Base-by-base conservation (phyloP, 2,329 filamentous ascomycete genomes). In the Alternaria tenuissima region DNA sequence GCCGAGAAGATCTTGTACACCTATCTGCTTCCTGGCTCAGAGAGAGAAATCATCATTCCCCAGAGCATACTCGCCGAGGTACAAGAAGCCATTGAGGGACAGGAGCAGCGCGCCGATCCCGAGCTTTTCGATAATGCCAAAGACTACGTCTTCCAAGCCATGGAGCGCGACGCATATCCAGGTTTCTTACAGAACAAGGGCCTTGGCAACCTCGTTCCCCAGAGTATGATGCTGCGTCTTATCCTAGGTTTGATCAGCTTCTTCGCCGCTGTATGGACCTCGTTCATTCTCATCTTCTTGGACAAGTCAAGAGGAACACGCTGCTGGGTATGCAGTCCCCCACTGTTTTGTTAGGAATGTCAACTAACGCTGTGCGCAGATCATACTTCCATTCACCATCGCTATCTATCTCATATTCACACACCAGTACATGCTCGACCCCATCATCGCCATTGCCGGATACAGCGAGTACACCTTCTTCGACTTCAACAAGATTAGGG, bases 1-100 rank as follows among this genome's bases (percentile, higher is more conserved):
- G 96, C 96, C 0, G 95, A 98, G 82, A 97, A 97, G 85, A 97
- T 99, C 52, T 86, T 99, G n/a, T 99, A 97, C 81, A 98, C 94
- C 1, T 99, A 95, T 76, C 85, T 99, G 6, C 87, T 99, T 2
- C 93, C 94, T 0, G 94, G 93, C n/a, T 92, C 95, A 0, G 95
- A 99, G 81, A 89, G 96, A 69, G 95, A 99, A 80, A 98, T 99
- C 68, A 93, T 94, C 47, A 86, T 99, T 6, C 94, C 95, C 0
- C 91, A 94, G 62, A 89, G 89, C 34, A 97, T 98, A 74, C 90
- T 94, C 0, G 86, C 91, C 55, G 89, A 94, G 24, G 94, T 98
- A 61, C 96, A 93, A 39, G 86, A 89, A 20, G 88, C 92, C 14
- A 96, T 99, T 64, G 95, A 99, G 80, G 91, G 94, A 68, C 70